These are phyloP conservation scores for Nymphaea thermarum DNA, from an alignment of 164 flowering plant genomes.

Conservation along the genomic window DNA sequence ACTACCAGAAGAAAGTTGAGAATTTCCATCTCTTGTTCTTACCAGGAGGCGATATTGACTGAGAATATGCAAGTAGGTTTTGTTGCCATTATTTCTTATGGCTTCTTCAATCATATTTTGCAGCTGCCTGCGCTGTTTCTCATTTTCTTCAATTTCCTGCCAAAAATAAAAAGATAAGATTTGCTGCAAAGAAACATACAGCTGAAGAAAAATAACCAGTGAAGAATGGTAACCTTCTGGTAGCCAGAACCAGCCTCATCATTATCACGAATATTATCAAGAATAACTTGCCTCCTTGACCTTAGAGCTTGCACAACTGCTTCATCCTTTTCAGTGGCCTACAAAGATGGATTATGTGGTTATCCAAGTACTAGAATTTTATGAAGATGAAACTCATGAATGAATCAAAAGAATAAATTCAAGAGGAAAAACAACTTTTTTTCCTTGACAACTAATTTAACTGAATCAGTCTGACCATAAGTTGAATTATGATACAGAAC, in stretches of 20 bases:
- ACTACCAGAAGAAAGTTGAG: neutral
- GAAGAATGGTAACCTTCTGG: constrained; percentile 36
- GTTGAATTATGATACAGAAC: no score
- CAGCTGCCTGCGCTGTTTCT: constrained; percentile 58
- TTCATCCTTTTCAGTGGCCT: constrained; percentile 62
- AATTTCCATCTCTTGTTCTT: constrained; percentile 2
- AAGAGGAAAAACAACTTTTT: neutral
- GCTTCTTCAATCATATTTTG: constrained; percentile 81
- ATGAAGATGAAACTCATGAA: neutral
- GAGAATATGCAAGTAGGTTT: constrained; percentile 75
- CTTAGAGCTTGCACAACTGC: constrained; percentile 51
- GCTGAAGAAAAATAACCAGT: neutral
- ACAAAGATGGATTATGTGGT: neutral
- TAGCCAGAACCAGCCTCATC: constrained; percentile 70
- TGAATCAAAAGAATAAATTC: no score
- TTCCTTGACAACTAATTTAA: no score
- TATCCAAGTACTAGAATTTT: neutral
- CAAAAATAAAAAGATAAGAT: neutral
- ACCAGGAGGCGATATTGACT: constrained; percentile 85
- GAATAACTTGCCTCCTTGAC: constrained; percentile 67
- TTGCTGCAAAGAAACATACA: neutral
- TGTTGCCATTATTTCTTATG: constrained; percentile 61
- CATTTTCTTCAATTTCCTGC: constrained; percentile 84
- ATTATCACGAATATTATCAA: constrained; percentile 91
- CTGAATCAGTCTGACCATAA: no score